Evolutionary conservation across 2,329 filamentous ascomycete genomes (phyloP).

Genomic region (Aureobasidium melanogenum): DNA sequence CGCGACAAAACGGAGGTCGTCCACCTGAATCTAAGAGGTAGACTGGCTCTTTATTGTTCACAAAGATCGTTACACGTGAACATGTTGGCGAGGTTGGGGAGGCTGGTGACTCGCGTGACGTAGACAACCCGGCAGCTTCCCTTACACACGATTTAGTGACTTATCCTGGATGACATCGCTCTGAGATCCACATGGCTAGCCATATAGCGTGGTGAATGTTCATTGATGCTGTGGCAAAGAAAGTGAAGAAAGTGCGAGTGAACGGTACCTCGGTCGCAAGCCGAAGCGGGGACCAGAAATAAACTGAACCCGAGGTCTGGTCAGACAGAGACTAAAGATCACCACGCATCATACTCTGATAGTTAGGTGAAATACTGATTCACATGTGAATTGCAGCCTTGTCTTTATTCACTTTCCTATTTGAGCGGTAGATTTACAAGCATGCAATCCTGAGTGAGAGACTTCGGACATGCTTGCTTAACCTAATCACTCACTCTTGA

Average conservation of each 20-base stretch:
- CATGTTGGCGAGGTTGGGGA: neutral
- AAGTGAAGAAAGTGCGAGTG: neutral
- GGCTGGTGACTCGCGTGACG: neutral
- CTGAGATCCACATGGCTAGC: neutral
- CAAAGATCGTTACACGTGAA: neutral
- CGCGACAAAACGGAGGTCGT: too few relatives aligned
- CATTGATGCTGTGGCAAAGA: neutral
- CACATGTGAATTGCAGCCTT: too few relatives aligned
- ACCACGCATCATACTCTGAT: too few relatives aligned
- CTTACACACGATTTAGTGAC: neutral
- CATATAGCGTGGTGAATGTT: neutral
- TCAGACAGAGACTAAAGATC: neutral
- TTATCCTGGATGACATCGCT: neutral
- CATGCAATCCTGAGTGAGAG: neutral
- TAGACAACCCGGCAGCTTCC: neutral
- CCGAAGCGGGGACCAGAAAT: neutral
- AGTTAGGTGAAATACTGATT: too few relatives aligned
- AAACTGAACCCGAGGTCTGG: neutral
- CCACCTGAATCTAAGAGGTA: too few relatives aligned
- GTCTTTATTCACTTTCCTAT: too few relatives aligned
- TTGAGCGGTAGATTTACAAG: neutral
- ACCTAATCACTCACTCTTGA: too few relatives aligned
- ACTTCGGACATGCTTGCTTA: neutral
- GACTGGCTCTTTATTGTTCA: neutral
- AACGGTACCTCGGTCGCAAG: neutral